Evolutionary conservation across 164 flowering plant genomes (phyloP), one percentile per base, ranked within the genome.

Genomic region (Annona squamosa): DNA sequence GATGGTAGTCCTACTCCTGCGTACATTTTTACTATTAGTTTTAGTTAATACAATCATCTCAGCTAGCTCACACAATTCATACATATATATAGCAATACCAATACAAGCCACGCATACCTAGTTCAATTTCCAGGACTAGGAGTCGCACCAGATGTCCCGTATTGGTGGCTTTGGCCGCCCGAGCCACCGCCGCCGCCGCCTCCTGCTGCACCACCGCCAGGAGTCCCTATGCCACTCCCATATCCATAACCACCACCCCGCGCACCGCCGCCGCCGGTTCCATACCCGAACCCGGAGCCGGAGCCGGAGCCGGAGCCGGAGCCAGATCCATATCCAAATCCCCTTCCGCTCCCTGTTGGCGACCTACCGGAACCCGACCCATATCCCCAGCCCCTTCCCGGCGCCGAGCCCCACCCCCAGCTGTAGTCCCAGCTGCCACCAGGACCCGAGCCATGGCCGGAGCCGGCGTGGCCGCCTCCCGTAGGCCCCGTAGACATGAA

Each of bases 391-490:
- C 93, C 92, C 12, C 83, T 74, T 4, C 79, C 81, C 0, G 97
- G 97, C 69, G 83, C 76, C 0, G 94, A 80, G 16, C 93, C 94
- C 91, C 93, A 92, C 0, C 89, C 93, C 94, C 97, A 92, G 5
- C 70, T 83, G 72, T 82, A 87, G 74, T 84, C 88, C 93, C 93
- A 89, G 65, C 83, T 88, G 45, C 81, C 83, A 2, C 88, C 90
- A 72, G 87, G 91, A 48, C 78, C 89, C n/a, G 93, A 87, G 17
- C 92, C 94, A 46, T 74, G 77, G 3, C 78, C 86, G 4, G 75
- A 73, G 12, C 88, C 89, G 2, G 77, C 71, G 4, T 78, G 81
- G 10, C 74, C 10, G 19, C 71, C 81, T 3, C 70, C 77, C 9
- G 67, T 69, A 7, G 83, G 77, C 65, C 47, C 74, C 41, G 46